Evolutionary conservation across 2,329 filamentous ascomycete species (phyloP).

Genomic region (Aspergillus fijiensis): DNA sequence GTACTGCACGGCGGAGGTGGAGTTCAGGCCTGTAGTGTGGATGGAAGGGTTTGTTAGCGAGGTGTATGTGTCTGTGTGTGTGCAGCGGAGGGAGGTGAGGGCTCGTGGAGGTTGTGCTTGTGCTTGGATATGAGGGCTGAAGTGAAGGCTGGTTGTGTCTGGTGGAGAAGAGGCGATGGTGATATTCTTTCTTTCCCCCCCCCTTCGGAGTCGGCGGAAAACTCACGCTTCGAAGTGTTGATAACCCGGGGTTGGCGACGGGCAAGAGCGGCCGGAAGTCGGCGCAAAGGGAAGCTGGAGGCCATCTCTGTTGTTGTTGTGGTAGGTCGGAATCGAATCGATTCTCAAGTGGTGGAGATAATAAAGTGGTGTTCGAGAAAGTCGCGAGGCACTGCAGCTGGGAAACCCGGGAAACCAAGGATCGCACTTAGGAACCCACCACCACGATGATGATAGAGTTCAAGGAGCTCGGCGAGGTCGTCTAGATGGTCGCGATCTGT

Average conservation of each 20-base stretch:
- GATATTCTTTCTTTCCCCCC: slow-evolving; percentile 1
- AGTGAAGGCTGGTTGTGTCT: not conserved
- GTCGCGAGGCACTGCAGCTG: slow-evolving; percentile 16
- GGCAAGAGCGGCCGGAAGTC: slow-evolving; percentile 35
- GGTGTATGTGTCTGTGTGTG: slow-evolving; percentile 14
- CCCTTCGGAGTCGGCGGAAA: slow-evolving; percentile 9
- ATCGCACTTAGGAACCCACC: slow-evolving; percentile 28
- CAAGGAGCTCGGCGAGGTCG: slow-evolving; percentile 18
- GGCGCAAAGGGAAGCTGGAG: slow-evolving; percentile 33
- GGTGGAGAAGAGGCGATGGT: not conserved
- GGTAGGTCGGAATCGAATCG: not conserved
- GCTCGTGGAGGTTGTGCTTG: not conserved
- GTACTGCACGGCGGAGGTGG: slow-evolving; percentile 33
- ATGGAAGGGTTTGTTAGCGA: not conserved
- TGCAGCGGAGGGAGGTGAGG: not conserved
- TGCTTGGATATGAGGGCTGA: not conserved
- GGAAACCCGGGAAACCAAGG: slow-evolving; percentile 17
- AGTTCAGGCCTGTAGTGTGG: slow-evolving; percentile 32
- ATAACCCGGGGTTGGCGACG: slow-evolving; percentile 35
- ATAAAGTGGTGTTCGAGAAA: slow-evolving; percentile 1
- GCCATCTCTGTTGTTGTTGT: slow-evolving; percentile 29
- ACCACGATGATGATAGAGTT: slow-evolving; percentile 19
- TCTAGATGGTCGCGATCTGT: slow-evolving; percentile 8
- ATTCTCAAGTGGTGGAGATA: not conserved
- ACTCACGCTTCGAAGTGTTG: slow-evolving; percentile 37